Evolutionary conservation across 2,329 filamentous ascomycete genomes (phyloP), one percentile per base, ranked within the genome.

Genomic region (Microdochium trichocladiopsis): DNA sequence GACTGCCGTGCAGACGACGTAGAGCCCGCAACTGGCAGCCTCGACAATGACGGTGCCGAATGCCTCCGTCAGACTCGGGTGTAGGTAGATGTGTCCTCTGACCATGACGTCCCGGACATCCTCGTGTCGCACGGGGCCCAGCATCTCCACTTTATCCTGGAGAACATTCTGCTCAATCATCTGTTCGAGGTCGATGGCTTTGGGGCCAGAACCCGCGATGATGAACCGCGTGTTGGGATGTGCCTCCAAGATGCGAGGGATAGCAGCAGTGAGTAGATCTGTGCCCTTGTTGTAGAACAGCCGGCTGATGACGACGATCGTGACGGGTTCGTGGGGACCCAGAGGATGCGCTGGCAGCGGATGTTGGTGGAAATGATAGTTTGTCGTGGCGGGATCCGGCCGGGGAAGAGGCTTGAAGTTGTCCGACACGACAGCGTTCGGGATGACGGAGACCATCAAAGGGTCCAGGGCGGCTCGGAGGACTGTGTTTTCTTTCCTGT

Each of bases 241-340:
- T 14, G 85, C 83, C 49, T 90, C 87, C 25, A 97, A 80, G 51
- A 99, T 96, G 48, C 92, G 86, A 1, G 94, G 94, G 51, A 99
- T 95, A 3, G 91, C 90, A 11, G 93, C 94, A 23, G 96, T 96
- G n/a, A 99, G 80, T 0, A 99, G 82, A 67, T 99, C 95, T 1
- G 90, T 97, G 54, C 94, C 94, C 68, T 99, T 99, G 72, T 99
- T 99, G 71, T 97, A 97, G 71, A 97, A 99, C 1, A 99, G 83
- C 21, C 94, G 90, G 9, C 92, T 96, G 56, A 99, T 95, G 21
- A 99, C 93, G 2, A 99, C 90, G 53, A 99, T 96, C 8, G 91
- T 96, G 62, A 99, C 93, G 11, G 84, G 87, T 61, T 96, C 93
- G 57, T 90, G 79, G 0, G 91, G 89, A 0, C 88, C 88, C 2